Conservation (phyloP, 352 stramenopile genomes). For the Plasmopara viticola region DNA sequence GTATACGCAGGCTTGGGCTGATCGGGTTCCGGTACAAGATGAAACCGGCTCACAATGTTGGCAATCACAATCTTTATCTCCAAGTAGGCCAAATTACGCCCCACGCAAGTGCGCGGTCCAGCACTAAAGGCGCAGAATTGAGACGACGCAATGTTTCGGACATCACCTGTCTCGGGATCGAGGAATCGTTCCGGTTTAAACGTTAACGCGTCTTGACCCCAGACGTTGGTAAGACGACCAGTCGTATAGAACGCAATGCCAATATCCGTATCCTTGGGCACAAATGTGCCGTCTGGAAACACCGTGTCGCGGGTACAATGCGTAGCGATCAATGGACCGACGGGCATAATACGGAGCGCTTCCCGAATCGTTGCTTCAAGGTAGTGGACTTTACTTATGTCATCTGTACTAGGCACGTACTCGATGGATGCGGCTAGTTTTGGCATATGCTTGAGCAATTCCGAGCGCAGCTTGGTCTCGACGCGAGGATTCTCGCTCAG, state of each 20-base stretch:
- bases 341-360: conserved; percentile 47
- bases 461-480: conserved; percentile 31
- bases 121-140: conserved; percentile 64
- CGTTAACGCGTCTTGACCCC: conserved; percentile 38
- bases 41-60: conserved; percentile 42
- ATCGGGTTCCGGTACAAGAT: conserved; percentile 28
- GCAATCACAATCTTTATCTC: conserved; percentile 55
- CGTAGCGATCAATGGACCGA: conserved; percentile 40
- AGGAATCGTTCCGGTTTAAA: conserved; percentile 53
- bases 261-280: conserved; percentile 38
- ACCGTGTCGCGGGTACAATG: conserved; percentile 37
- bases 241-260: conserved; percentile 44
- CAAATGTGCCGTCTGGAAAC: conserved; percentile 53
- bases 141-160: conserved; percentile 35
- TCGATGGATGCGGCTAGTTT: conserved; percentile 18
- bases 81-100: conserved; percentile 38
- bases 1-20: conserved; percentile 34
- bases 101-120: conserved; percentile 45
- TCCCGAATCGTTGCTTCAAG: conserved; percentile 53
- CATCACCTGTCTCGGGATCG: conserved; percentile 27
- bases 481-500: conserved; percentile 44
- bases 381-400: conserved; percentile 40
- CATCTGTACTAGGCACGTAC: conserved; percentile 26
- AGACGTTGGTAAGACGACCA: conserved; percentile 37
- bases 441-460: conserved; percentile 36